A percentile compares a stretch with the other conserved stretches of the same genome.
These are phyloP conservation scores for Plasmodium chabaudi DNA, from an alignment of 169 alveolate genomes.

Conservation along the genomic window DNA sequence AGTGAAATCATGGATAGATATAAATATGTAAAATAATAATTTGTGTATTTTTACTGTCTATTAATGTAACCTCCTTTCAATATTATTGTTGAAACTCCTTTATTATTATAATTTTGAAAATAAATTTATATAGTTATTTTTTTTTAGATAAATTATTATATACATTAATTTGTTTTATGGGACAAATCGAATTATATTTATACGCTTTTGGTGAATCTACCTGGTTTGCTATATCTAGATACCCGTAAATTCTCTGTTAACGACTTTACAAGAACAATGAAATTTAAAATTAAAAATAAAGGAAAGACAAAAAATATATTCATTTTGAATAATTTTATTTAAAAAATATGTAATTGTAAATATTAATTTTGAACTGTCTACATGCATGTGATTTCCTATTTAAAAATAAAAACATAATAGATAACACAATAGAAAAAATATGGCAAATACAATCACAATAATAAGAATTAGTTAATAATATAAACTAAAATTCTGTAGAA, in stretches of 20 bases:
- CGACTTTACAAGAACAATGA: conserved; percentile 23
- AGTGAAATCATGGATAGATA: too few relatives aligned
- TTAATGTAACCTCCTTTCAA: conserved; percentile 74
- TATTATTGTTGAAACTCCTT: conserved; percentile 63
- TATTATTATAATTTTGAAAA: conserved; percentile 12
- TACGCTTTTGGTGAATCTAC: conserved; percentile 4
- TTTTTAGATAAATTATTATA: conserved; percentile 17
- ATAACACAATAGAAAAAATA: neutral
- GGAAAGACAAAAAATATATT: conserved; percentile 20
- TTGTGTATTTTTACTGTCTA: conserved; percentile 61
- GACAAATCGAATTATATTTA: neutral
- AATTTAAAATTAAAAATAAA: conserved; percentile 19
- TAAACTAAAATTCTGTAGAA: too few relatives aligned
- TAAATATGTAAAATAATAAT: neutral
- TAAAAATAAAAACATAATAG: neutral
- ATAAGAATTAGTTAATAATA: too few relatives aligned
- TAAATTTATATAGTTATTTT: conserved; percentile 9
- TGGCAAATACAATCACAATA: too few relatives aligned
- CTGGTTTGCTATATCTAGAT: conserved; percentile 26
- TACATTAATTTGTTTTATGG: neutral
- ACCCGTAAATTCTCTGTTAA: conserved; percentile 63
- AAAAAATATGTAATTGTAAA: conserved; percentile 3
- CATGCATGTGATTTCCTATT: neutral
- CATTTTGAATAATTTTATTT: conserved; percentile 42
- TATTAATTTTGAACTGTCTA: too few relatives aligned